These are phyloP conservation scores for Aureoboletus auriporus DNA, from an alignment of 768 basidiomycete genomes.

Conservation along the genomic window DNA sequence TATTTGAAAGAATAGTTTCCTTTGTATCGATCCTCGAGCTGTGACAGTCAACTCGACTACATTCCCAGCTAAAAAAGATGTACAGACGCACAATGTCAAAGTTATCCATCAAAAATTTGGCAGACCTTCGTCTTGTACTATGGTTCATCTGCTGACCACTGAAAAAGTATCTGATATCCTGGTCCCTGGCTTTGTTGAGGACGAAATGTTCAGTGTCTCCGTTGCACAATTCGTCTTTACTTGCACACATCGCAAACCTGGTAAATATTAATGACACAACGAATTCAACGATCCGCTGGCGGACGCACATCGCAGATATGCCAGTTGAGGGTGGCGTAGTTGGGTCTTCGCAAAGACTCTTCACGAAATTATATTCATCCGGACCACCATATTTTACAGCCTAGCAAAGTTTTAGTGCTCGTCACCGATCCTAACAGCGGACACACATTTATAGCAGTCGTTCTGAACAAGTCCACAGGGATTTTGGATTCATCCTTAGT, in stretches of 20 bases:
- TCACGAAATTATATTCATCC: conserved; percentile 69
- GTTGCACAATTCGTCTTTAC: conserved; percentile 53
- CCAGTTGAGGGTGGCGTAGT: conserved; percentile 66
- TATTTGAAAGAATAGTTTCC: conserved; percentile 59
- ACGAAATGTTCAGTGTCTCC: conserved; percentile 63
- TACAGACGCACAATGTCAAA: conserved; percentile 51
- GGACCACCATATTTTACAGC: conserved; percentile 72
- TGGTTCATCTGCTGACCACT: conserved; percentile 55
- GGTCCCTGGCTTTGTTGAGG: conserved; percentile 46
- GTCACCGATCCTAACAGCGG: not conserved
- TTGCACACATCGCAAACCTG: conserved; percentile 63
- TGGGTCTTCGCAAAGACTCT: conserved; percentile 65
- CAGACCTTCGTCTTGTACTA: conserved; percentile 48
- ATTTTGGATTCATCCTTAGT: conserved; percentile 75
- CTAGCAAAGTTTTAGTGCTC: conserved; percentile 29
- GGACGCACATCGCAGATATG: conserved; percentile 58
- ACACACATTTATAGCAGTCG: conserved; percentile 51
- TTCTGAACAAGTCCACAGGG: conserved; percentile 70
- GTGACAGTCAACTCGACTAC: conserved; percentile 3
- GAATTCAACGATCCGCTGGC: too few relatives aligned
- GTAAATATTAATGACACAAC: not conserved
- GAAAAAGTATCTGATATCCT: conserved; percentile 67
- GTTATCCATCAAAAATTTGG: conserved; percentile 64
- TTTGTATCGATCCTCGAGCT: conserved; percentile 68
- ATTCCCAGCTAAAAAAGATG: not conserved